Evolutionary conservation across 164 flowering plant genomes (phyloP).

Genomic region (Vitis labrusca): DNA sequence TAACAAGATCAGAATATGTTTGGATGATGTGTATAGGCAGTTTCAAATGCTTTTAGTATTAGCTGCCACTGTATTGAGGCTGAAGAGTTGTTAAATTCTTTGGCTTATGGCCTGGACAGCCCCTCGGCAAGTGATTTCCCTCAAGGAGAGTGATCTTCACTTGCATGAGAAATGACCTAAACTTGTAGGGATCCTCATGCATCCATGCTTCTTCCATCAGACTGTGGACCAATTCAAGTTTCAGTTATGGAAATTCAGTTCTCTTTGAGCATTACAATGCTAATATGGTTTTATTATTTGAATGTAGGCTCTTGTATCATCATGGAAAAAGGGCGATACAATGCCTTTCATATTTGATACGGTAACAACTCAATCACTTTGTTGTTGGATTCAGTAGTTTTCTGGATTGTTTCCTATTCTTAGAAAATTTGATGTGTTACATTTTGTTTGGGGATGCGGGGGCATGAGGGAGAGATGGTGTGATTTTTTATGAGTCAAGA

Average conservation of each 20-base stretch:
- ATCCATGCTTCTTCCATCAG: neutral
- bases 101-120: too few species aligned
- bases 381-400: neutral
- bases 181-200: too few species aligned
- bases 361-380: slow-evolving; percentile 33
- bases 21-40: too few species aligned
- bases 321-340: slow-evolving; percentile 90
- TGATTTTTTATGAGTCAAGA: too few species aligned
- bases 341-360: slow-evolving; percentile 98
- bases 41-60: too few species aligned
- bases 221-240: neutral
- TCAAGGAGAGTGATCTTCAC: neutral
- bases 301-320: slow-evolving; percentile 78
- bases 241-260: too few species aligned
- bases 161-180: too few species aligned
- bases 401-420: neutral
- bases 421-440: neutral
- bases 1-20: too few species aligned
- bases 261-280: neutral
- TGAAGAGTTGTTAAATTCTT: too few species aligned
- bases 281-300: neutral
- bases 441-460: too few species aligned
- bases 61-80: too few species aligned
- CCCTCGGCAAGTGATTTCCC: neutral
- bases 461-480: too few species aligned